Base-by-base conservation (phyloP, 202 grass and related monocot species). In the Schoenoplectus tabernaemontani region DNA sequence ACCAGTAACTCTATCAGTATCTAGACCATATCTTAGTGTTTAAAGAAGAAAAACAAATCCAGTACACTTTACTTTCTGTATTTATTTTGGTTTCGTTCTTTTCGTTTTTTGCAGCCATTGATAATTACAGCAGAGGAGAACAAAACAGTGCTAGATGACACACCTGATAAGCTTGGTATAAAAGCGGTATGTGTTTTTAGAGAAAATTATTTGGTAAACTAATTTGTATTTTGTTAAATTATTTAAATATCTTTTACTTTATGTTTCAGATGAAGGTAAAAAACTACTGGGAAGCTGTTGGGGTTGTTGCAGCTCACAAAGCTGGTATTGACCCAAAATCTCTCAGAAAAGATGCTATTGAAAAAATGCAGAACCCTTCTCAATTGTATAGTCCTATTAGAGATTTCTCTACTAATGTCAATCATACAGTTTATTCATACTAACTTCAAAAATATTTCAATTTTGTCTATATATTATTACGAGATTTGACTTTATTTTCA, bases 211-310 rank as follows among this genome's bases (percentile, higher is more conserved):
- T 22, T 67, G 78, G 7, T 16, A 9, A 66, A 34, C 65, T 16
- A 69, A 59, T 72, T 81, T 75, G 15, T 58, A 26, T 15, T 38
- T 59, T 38, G 36, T 47, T 12, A 37, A 0, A 64, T 63, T 53
- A 77, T 50, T 50, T 69, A 28, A 72, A 19, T 13, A 57, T 77
- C 5, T 7, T 44, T 73, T 1, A 42, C 13, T 28, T 73, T 78
- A 83, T 88, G 44, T 80, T 84, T n/a, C 79, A 98, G 96, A 67
- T 89, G 54, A 92, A 89, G 64, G 96, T 95, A 38, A 66, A 36
- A 50, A 98, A 95, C 79, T 95, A 98, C 62, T 95, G 96, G 96
- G 96, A 98, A 90, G 91, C 96, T 17, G 84, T 98, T 39, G 96
- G 96, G 63, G 85, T 98, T 54, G 59, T 98, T 32, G 91, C 88